These are phyloP conservation scores for Penicillium sp. DNA, from an alignment of 2,329 filamentous ascomycete species.

Conservation along the genomic window DNA sequence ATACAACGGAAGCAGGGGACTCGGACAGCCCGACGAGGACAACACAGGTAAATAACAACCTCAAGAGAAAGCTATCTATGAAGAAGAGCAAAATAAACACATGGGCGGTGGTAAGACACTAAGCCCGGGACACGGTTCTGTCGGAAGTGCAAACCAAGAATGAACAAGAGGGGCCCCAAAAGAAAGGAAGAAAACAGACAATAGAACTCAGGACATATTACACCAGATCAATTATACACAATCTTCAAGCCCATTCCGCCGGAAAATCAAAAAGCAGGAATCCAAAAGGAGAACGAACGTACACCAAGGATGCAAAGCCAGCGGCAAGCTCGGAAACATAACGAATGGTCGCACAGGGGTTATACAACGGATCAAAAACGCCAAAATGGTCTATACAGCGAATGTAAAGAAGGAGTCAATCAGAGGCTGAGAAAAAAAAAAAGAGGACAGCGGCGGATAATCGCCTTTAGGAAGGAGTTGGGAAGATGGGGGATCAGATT, in stretches of 20 bases:
- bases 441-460: background rate
- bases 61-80: constrained; percentile 16
- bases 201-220: constrained; percentile 18
- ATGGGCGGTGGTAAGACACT: background rate
- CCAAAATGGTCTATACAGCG: constrained; percentile 33
- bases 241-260: constrained; percentile 23
- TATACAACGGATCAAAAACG: constrained; percentile 27
- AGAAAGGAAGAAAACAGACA: background rate
- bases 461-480: background rate
- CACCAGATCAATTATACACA: constrained; percentile 21
- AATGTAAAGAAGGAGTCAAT: constrained; percentile 18
- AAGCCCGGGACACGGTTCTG: background rate
- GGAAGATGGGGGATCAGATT: constrained; percentile 2
- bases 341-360: constrained; percentile 8
- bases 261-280: constrained; percentile 6
- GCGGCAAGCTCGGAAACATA: constrained; percentile 13
- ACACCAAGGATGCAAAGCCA: constrained; percentile 27
- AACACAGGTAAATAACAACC: constrained; percentile 18
- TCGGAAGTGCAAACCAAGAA: constrained; percentile 6
- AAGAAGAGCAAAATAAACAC: constrained; percentile 14
- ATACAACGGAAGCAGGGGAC: background rate
- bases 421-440: too few relatives aligned
- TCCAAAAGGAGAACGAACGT: constrained; percentile 17
- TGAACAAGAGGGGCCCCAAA: constrained; percentile 12
- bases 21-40: constrained; percentile 2